Evolutionary conservation across 345 rosid species (phyloP).

Genomic region (Boechera retrofracta): DNA sequence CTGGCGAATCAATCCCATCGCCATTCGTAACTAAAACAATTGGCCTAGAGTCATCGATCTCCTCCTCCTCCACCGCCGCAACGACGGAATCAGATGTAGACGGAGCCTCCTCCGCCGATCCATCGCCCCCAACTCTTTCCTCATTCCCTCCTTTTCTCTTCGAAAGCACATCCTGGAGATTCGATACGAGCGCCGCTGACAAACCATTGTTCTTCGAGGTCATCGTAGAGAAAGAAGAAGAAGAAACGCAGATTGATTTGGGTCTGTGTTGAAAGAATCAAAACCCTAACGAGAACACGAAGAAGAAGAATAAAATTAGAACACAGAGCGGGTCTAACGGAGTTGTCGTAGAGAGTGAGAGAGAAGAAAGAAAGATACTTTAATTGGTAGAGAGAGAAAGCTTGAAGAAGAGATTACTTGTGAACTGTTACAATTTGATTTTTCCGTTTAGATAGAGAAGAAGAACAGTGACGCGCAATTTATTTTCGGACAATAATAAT

Average conservation of each 20-base stretch:
- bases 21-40: slow-evolving; percentile 81
- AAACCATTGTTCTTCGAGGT: slow-evolving; percentile 62
- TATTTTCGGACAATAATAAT: not conserved
- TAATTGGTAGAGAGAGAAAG: slow-evolving; percentile 45
- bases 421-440: slow-evolving; percentile 43
- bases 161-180: slow-evolving; percentile 80
- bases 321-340: slow-evolving; percentile 43
- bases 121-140: slow-evolving; percentile 44
- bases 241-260: slow-evolving; percentile 27
- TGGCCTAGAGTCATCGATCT: slow-evolving; percentile 67
- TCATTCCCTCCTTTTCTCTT: slow-evolving; percentile 54
- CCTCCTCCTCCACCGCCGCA: slow-evolving; percentile 42
- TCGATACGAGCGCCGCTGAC: slow-evolving; percentile 83
- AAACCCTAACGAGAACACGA: slow-evolving; percentile 47
- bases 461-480: slow-evolving; percentile 28
- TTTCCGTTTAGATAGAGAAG: slow-evolving; percentile 37
- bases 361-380: slow-evolving; percentile 28
- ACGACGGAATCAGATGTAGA: slow-evolving; percentile 60
- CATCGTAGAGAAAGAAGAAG: slow-evolving; percentile 25
- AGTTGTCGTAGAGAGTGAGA: slow-evolving; percentile 24
- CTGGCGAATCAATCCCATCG: slow-evolving; percentile 93
- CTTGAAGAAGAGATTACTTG: slow-evolving; percentile 41
- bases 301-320: slow-evolving; percentile 36
- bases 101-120: slow-evolving; percentile 53
- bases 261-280: slow-evolving; percentile 40